Evolutionary conservation across 352 stramenopile genomes (phyloP), one percentile per base, ranked within the genome.

Genomic region (Pythium rishiriense): DNA sequence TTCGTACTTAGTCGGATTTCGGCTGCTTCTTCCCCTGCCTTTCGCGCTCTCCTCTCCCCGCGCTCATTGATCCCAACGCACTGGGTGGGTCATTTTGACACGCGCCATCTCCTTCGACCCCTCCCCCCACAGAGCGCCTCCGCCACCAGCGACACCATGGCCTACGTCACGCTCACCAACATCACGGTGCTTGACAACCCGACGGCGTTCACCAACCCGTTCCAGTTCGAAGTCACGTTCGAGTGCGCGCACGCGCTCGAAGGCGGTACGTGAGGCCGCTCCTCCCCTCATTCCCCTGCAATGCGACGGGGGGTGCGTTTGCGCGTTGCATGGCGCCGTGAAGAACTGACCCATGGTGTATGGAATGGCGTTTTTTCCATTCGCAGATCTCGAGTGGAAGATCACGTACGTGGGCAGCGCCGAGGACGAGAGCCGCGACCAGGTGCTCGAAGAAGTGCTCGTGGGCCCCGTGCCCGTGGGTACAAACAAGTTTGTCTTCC

Each of bases 151-250:
- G 9, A 39, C 33, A 60, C 28, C 25, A 95, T 95, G 87, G 87
- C 87, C 31, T 95, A 94, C 79, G 85, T 95, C 51, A 95, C 87
- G 64, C 77, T 98, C 37, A 94, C 88, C 39, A 96, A 97, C 78
- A 96, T 98, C 67, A 94, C 92, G n/a, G 97, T 99, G 59, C 83
- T 99, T 45, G 96, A 99, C 76, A 99, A 99, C 85, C 98, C 98
- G 26, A 97, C 93, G 51, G 81, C 80, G 49, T 99, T 99, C 74
- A 95, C 83, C n/a, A 99, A 98, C 79, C 96, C 97, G 19, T 99
- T 99, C 79, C 94, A 98, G 76, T 99, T 99, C 77, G 97, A 99
- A 78, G 98, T 99, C 70, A 99, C 97, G 2, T 99, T 99, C 81
- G 98, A 99, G 81, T 99, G 96, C 72, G 81, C 98, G 35, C 92